Evolutionary conservation across 2,329 filamentous ascomycete species (phyloP).

Genomic region (Monilinia aucupariae): DNA sequence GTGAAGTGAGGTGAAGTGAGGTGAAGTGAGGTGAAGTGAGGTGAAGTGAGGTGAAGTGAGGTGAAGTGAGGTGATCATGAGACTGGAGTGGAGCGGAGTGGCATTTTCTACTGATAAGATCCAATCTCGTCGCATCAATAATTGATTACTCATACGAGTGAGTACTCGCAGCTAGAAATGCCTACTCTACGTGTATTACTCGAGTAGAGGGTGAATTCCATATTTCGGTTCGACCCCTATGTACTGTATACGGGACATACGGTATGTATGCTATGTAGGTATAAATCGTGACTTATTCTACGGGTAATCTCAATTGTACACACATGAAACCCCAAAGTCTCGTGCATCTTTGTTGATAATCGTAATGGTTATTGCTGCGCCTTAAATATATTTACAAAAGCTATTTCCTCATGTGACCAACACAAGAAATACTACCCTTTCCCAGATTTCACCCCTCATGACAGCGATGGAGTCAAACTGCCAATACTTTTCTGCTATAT

Average conservation of each 20-base stretch:
- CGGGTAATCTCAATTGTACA: not conserved
- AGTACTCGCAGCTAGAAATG: too few relatives aligned
- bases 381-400: conserved; percentile 14
- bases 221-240: not conserved
- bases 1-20: too few relatives aligned
- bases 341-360: not conserved
- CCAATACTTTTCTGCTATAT: conserved; percentile 14
- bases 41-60: too few relatives aligned
- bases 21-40: too few relatives aligned
- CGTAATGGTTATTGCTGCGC: conserved; percentile 5
- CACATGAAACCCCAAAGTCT: not conserved
- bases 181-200: too few relatives aligned
- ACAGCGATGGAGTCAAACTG: conserved; percentile 16
- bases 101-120: too few relatives aligned
- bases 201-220: not conserved
- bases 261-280: too few relatives aligned
- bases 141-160: not conserved
- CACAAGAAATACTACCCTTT: conserved; percentile 11
- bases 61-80: too few relatives aligned
- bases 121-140: not conserved
- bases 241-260: too few relatives aligned
- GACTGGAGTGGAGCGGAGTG: too few relatives aligned
- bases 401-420: conserved; percentile 9
- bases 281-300: not conserved
- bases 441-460: conserved; percentile 8